Evolutionary conservation across 1,139 yeast genomes (phyloP), one percentile per base, ranked within the genome.

Genomic region (Diutina mesorugosa): DNA sequence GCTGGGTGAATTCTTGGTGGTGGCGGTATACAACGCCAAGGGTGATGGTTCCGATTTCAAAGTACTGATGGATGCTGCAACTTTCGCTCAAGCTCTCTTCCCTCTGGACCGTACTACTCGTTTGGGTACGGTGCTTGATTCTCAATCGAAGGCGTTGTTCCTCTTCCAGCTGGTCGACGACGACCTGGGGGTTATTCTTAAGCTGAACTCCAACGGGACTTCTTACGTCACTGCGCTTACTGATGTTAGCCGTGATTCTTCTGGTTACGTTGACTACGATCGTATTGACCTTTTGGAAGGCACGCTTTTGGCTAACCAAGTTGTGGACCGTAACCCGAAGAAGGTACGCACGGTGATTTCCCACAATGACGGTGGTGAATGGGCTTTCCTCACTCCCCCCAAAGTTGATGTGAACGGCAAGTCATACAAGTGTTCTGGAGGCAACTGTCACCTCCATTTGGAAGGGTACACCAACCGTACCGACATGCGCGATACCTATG

Each of bases 151-250:
- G 46, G 81, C 96, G 0, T 75, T 93, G 6, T 87, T 91, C 69
- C 69, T 93, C 72, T 97, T 90, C 67, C 87, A 90, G 7, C 87
- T 97, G 0, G 84, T 90, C 0, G 82, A 79, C 9, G 67, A 71
- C 10, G 95, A 90, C 63, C 85, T 69, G 69, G 99, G 99, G 8
- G 76, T 90, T 0, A 73, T 95, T n/a, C 74, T 93, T 64, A 93
- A 93, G 66, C 89, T 97, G 0, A 91, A 93, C 66, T 87, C 89
- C n/a, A 90, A 91, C 64, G 99, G 99, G 60, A 90, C 98, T 0
- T 82, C 88, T n/a, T 91, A 88, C 67, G 93, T 88, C 2, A 72
- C 84, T 38, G 74, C 93, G 1, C 76, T 87, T 61, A 80, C 79
- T n/a, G 68, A 79, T 58, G 97, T 90, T 8, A 93, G 91, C 67